A percentile compares a stretch with the other conserved stretches of the same genome.
Conservation (phyloP, 768 basidiomycete species). For the Pisolithus microcarpus region DNA sequence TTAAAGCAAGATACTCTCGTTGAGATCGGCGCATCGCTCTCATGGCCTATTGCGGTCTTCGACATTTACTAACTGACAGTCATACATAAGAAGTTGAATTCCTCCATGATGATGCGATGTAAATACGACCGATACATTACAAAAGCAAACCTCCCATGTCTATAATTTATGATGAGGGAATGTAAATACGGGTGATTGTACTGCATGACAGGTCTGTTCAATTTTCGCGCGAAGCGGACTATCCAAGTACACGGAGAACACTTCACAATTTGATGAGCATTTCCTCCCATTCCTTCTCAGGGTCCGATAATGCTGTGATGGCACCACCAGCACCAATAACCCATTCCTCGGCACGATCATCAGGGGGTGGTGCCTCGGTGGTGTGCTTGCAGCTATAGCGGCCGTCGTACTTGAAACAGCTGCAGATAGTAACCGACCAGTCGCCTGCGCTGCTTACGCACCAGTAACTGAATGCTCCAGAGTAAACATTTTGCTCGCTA, state of each 20-base stretch:
- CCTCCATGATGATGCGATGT: constrained; percentile 8
- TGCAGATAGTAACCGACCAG: too few species aligned
- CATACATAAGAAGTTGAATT: constrained; percentile 31
- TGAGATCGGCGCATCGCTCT: too few species aligned
- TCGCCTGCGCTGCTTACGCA: too few species aligned
- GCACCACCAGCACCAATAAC: too few species aligned
- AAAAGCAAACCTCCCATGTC: not conserved
- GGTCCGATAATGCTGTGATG: constrained; percentile 86
- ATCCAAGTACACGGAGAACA: constrained; percentile 59
- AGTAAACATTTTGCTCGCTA: constrained; percentile 44
- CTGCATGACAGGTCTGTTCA: constrained; percentile 1
- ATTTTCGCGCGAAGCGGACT: constrained; percentile 17
- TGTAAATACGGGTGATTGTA: not conserved
- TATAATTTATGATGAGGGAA: constrained; percentile 22
- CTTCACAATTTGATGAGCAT: constrained; percentile 86
- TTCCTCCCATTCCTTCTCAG: constrained; percentile 89
- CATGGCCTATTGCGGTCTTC: too few species aligned
- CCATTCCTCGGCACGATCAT: too few species aligned
- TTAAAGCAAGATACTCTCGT: too few species aligned
- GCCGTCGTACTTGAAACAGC: too few species aligned
- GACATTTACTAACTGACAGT: too few species aligned
- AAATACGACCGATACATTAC: not conserved
- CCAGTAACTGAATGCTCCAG: too few species aligned
- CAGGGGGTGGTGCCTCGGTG: too few species aligned
- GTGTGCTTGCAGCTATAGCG: too few species aligned